Base-by-base conservation (phyloP, 768 basidiomycete genomes). In the Tricholomella constricta region DNA sequence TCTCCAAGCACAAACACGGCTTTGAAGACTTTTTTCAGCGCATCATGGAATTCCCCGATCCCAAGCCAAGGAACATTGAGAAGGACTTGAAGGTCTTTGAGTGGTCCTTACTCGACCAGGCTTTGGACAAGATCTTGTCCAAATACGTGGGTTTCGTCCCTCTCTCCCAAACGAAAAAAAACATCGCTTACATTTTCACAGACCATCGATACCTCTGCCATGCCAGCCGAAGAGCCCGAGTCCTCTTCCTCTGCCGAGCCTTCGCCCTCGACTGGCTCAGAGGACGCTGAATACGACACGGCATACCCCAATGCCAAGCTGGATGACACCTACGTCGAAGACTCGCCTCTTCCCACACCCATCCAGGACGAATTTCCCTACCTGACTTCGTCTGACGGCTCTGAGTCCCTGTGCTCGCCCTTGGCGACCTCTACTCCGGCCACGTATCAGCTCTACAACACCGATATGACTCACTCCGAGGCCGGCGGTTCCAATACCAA, bases 21-120 rank as follows among this genome's bases (percentile, higher is more conserved):
- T 86, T 82, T 52, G 90, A 91, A 61, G 77, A 81, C n/a, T 92
- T 98, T 69, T 99, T 98, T 79, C 86, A 90, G 72, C 80, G 86
- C 60, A 94, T 99, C 74, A 98, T 99, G 96, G 85, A 90, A 46
- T 96, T 97, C 65, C 91, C 94, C 0, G 83, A 85, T 40, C 96
- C 96, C 7, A 94, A 92, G 67, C 96, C 96, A 3, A 80, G 96
- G 50, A 95, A 94, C 66, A 99, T 98, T 57, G 96, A 98, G 65
- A 98, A 98, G 78, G 94, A 98, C 63, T 80, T 99, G 64, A 92
- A 92, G 67, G 87, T 91, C 7, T 92, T 92, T 60, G 81, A 84
- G 35, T 92, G 90, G 90, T 76, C 74, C 25, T 68, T 81, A 40
- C 74, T 92, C n/a, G 79, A 79, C 15, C 81, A 84, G 57, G 88